Evolutionary conservation across 2,329 filamentous ascomycete genomes (phyloP), one percentile per base, ranked within the genome.

Genomic region (Epicoccum nigrum): DNA sequence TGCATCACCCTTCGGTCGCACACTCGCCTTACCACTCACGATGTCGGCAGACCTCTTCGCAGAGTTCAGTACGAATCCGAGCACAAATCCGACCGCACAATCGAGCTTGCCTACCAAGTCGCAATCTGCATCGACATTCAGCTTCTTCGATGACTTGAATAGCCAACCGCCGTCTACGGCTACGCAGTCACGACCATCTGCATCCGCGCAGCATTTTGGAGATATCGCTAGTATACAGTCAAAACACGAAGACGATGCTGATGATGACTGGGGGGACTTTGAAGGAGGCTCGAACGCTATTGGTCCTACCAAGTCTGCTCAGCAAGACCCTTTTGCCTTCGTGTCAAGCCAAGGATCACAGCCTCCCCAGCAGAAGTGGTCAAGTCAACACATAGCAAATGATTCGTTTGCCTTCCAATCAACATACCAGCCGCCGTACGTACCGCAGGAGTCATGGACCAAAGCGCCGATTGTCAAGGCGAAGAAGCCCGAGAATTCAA

Each of bases 251-350:
- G 42, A 28, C 12, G 68, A 67, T 30, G 67, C 71, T 7, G 63
- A 64, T 17, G 73, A 75, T 51, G 73, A 75, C 21, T 75, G 71
- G 71, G 73, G 73, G n/a, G 73, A 75, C 32, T 75, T 75, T 41
- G 72, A 74, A 50, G 71, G 66, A 35, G 65, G 58, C 3, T 39
- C 67, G 12, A 55, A 63, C 7, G 33, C 55, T 12, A 40, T 53
- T 7, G 52, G 60, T 23, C 51, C 60, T 15, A 52, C 51, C 20
- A 23, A 45, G 23, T 19, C 54, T 21, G 42, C 53, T 11, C 58
- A 58, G 19, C 53, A 59, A 17, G 59, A 67, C 46, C 58, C 59
- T 9, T 64, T 64, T 23, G 49, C 56, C 11, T 62, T 58, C 21
- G 33, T 52, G 27, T 16, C 55, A 17, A 38, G 45, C 13, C 60